Percentiles rank a stretch among this genome's conserved stretches.
Evolutionary conservation across 2,329 filamentous ascomycete genomes (phyloP).

Genomic region (Lachnellula suecica): DNA sequence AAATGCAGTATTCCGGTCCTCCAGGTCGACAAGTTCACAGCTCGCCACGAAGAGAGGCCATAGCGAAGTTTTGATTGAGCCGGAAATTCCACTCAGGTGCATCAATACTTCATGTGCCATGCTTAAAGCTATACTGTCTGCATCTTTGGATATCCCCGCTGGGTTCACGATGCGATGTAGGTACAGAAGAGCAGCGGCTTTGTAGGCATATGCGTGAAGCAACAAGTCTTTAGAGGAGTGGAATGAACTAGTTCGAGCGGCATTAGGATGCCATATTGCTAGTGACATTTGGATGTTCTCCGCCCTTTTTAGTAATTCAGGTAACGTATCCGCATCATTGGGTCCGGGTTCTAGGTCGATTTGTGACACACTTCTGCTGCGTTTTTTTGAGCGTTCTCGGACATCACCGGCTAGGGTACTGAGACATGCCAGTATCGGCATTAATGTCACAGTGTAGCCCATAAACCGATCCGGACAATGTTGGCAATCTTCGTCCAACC

Average conservation of each 20-base stretch:
- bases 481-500: slow-evolving; percentile 27
- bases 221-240: slow-evolving; percentile 29
- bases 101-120: slow-evolving; percentile 33
- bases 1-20: slow-evolving; percentile 25
- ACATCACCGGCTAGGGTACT: slow-evolving; percentile 31
- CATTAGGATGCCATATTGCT: slow-evolving; percentile 26
- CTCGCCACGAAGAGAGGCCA: slow-evolving; percentile 33
- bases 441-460: slow-evolving; percentile 31
- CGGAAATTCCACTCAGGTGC: slow-evolving; percentile 23
- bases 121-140: slow-evolving; percentile 24
- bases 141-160: slow-evolving; percentile 19
- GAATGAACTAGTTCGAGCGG: slow-evolving; percentile 24
- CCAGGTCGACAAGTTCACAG: slow-evolving; percentile 26
- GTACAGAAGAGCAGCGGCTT: slow-evolving; percentile 28
- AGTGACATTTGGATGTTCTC: slow-evolving; percentile 20
- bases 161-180: slow-evolving; percentile 30
- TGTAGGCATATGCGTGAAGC: slow-evolving; percentile 30
- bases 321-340: not conserved
- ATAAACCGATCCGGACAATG: slow-evolving; percentile 32
- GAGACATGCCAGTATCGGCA: slow-evolving; percentile 32
- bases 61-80: slow-evolving; percentile 30
- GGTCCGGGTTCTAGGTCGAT: not conserved
- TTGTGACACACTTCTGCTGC: not conserved
- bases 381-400: slow-evolving; percentile 1
- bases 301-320: slow-evolving; percentile 14